Conservation (phyloP, 345 rosid species). For the Firmiana major region DNA sequence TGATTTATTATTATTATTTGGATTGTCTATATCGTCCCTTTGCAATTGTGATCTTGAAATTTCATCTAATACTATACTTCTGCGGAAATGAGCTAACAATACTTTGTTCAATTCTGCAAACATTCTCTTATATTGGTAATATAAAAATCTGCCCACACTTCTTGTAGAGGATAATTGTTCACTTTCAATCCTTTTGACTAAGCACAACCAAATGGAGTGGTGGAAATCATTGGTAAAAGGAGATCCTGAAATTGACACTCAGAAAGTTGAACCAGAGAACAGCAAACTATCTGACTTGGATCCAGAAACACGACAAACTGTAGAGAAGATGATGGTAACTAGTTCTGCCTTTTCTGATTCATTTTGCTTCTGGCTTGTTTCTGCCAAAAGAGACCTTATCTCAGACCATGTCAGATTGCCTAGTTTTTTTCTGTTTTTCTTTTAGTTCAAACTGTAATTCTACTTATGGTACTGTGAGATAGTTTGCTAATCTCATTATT, state of each 20-base stretch:
- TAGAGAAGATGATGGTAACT: constrained; percentile 92
- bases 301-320: constrained; percentile 65
- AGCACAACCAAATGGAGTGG: constrained; percentile 92
- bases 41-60: neutral
- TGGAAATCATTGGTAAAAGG: constrained; percentile 85
- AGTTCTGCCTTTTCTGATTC: neutral
- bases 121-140: neutral
- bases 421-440: neutral
- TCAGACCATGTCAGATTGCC: neutral
- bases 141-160: neutral
- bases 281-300: constrained; percentile 84
- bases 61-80: too few relatives aligned
- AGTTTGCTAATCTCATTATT: neutral
- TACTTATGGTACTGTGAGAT: neutral
- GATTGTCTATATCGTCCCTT: neutral
- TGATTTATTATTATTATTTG: neutral
- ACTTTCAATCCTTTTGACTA: constrained; percentile 70
- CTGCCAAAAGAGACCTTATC: neutral
- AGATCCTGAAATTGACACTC: constrained; percentile 84
- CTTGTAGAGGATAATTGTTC: constrained; percentile 63
- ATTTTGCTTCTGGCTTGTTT: neutral
- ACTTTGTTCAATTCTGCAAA: neutral
- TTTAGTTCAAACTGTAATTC: neutral
- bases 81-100: neutral
- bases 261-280: constrained; percentile 88